Conservation (phyloP, 768 basidiomycete species). For the Rhodotorula diobovata region DNA sequence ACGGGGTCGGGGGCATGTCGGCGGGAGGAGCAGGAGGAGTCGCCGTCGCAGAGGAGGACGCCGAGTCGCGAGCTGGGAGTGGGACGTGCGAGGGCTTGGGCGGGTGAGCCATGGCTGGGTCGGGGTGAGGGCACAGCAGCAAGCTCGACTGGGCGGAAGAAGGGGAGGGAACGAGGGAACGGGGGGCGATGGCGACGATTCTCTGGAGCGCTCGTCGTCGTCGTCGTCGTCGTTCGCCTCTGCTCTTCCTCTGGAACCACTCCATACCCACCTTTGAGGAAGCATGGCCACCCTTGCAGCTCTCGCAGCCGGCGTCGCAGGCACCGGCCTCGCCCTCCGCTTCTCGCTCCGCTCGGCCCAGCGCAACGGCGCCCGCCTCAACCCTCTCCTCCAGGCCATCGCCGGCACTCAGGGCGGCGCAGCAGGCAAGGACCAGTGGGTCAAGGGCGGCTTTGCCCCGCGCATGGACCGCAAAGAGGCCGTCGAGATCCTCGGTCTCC, state of each 20-base stretch:
- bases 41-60: too few relatives aligned
- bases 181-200: too few relatives aligned
- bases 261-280: too few relatives aligned
- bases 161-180: too few relatives aligned
- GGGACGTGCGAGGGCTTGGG: too few relatives aligned
- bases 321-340: constrained; percentile 69
- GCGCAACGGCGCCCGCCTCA: constrained; percentile 35
- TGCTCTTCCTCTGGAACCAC: too few relatives aligned
- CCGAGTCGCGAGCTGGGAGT: too few relatives aligned
- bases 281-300: constrained; percentile 72
- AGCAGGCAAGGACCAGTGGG: constrained; percentile 63
- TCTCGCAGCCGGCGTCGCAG: constrained; percentile 66
- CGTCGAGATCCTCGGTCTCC: constrained; percentile 80
- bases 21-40: neutral
- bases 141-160: too few relatives aligned
- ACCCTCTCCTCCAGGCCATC: constrained; percentile 35
- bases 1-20: constrained; percentile 7
- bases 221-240: neutral
- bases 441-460: constrained; percentile 84
- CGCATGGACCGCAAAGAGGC: constrained; percentile 98
- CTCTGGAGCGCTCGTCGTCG: neutral
- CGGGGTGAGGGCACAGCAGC: too few relatives aligned
- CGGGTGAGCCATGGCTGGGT: too few relatives aligned
- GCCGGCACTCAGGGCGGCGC: constrained; percentile 30
- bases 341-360: constrained; percentile 56